phyloP scores from a whole-genome alignment of 2,329 filamentous ascomycete genomes.

The Furcasterigmium sp. region DNA sequence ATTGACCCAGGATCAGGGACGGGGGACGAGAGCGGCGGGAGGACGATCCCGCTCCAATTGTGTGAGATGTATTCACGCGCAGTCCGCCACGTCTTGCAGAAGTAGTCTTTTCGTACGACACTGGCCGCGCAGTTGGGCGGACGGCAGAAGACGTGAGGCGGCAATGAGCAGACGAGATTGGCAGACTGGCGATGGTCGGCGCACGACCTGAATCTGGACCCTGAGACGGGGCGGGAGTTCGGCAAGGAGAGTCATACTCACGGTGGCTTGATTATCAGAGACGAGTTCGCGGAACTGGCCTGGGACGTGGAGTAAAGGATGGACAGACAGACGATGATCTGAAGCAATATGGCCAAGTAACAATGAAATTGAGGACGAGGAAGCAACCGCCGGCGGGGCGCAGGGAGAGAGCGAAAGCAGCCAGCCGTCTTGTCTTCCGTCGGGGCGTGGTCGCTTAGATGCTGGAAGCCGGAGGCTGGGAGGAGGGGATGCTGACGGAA shows the following conservation, averaged over 20 bases:
- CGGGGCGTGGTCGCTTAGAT: not conserved
- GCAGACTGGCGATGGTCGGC: no score
- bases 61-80: conserved; percentile 1
- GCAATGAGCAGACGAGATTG: not conserved
- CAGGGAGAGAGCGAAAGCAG: not conserved
- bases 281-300: no score
- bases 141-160: conserved; percentile 4
- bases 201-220: not conserved
- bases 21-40: conserved; percentile 6
- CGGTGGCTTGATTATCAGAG: no score
- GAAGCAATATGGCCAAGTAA: not conserved
- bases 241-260: no score
- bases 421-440: conserved; percentile 1
- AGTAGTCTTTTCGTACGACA: conserved; percentile 1
- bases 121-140: not conserved
- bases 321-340: not conserved
- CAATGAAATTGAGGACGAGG: not conserved
- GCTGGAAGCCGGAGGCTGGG: not conserved
- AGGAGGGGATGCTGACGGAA: not conserved
- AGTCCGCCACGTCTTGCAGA: conserved; percentile 3
- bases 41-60: conserved; percentile 1
- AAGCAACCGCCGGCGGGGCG: not conserved
- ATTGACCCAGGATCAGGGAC: conserved; percentile 1
- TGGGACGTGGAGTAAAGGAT: no score
- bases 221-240: no score